These are phyloP conservation scores for Beauveria sp. DNA, from an alignment of 2,329 filamentous ascomycete species.

Conservation along the genomic window DNA sequence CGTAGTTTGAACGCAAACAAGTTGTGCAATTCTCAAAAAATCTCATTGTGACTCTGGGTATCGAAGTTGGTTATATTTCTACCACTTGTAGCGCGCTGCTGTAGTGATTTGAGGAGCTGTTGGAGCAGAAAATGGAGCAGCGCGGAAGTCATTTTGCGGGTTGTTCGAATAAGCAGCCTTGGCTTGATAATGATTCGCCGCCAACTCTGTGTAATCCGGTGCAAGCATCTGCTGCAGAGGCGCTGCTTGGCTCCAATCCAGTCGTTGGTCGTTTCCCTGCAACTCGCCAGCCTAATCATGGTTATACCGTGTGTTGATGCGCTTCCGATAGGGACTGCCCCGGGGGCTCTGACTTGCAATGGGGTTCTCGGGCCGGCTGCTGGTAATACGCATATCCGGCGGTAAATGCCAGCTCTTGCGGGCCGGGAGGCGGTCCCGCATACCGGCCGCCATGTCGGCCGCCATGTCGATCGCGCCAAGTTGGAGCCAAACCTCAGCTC, in stretches of 20 bases:
- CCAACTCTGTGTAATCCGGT: not conserved
- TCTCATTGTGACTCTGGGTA: not conserved
- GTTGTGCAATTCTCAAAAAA: not conserved
- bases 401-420: not conserved
- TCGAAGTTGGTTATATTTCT: not conserved
- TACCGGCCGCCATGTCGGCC: not conserved
- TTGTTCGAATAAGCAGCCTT: not conserved
- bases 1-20: no score
- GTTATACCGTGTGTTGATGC: not conserved
- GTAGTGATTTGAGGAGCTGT: not conserved
- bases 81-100: not conserved
- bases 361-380: not conserved
- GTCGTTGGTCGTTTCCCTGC: not conserved
- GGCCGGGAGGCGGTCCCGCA: not conserved
- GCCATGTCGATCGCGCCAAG: not conserved
- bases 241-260: not conserved
- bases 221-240: not conserved
- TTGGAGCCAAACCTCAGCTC: not conserved
- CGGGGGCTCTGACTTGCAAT: not conserved
- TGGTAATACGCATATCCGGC: not conserved
- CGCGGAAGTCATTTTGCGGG: not conserved
- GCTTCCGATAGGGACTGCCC: not conserved
- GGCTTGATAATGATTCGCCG: no score
- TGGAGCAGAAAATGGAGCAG: not conserved
- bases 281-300: not conserved